phyloP scores from a whole-genome alignment of 352 stramenopile species.

The Phytophthora multivora region DNA sequence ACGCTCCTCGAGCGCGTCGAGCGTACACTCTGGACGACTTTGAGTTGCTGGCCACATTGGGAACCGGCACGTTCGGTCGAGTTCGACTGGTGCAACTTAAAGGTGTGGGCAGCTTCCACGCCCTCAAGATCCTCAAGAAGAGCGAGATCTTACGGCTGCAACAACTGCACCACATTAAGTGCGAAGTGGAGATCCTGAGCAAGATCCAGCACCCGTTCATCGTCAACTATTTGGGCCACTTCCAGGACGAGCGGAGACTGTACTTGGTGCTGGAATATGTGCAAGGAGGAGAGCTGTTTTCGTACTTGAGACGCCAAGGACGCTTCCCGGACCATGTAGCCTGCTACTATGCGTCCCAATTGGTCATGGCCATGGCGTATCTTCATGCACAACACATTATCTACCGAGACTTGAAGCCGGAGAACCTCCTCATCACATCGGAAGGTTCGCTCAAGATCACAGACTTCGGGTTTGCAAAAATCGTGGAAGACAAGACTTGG shows the following conservation, averaged over 20 bases:
- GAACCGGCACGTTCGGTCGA: slow-evolving; percentile 89
- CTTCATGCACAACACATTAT: slow-evolving; percentile 93
- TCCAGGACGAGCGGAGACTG: slow-evolving; percentile 90
- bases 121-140: slow-evolving; percentile 94
- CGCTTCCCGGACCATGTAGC: slow-evolving; percentile 82
- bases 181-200: slow-evolving; percentile 90
- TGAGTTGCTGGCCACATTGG: slow-evolving; percentile 77
- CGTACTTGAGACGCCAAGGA: slow-evolving; percentile 85
- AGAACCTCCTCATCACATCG: slow-evolving; percentile 92
- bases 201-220: slow-evolving; percentile 91
- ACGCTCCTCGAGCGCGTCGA: slow-evolving; percentile 26
- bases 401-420: slow-evolving; percentile 93
- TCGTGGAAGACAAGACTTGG: slow-evolving; percentile 89
- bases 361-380: slow-evolving; percentile 89
- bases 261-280: slow-evolving; percentile 94
- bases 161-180: slow-evolving; percentile 92
- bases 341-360: slow-evolving; percentile 90
- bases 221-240: slow-evolving; percentile 85
- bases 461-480: slow-evolving; percentile 95
- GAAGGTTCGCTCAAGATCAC: slow-evolving; percentile 93
- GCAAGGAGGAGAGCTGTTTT: slow-evolving; percentile 93
- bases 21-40: slow-evolving; percentile 74
- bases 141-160: slow-evolving; percentile 88
- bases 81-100: slow-evolving; percentile 85
- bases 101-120: slow-evolving; percentile 64